These are phyloP conservation scores for Hyaloscypha finlandica DNA, from an alignment of 495 filamentous ascomycete genomes.

Conservation along the genomic window DNA sequence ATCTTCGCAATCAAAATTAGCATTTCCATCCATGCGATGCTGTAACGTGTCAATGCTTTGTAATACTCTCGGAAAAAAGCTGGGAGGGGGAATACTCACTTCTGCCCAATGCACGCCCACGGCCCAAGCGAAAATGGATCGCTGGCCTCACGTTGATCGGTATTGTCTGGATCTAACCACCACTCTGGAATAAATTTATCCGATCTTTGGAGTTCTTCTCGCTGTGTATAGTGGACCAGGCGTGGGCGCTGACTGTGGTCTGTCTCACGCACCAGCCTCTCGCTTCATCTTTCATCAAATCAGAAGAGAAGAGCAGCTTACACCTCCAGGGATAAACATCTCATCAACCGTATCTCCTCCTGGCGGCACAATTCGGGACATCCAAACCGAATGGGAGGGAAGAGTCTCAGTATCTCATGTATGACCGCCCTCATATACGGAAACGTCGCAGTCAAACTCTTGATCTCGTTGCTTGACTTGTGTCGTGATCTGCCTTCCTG, in stretches of 20 bases:
- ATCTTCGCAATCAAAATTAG: constrained; percentile 35
- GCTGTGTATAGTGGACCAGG: constrained; percentile 43
- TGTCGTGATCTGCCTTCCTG: constrained; percentile 55
- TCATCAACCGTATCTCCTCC: constrained; percentile 27
- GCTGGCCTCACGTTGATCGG: constrained; percentile 46
- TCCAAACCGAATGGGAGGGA: constrained; percentile 53
- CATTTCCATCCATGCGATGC: constrained; percentile 38
- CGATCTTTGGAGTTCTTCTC: constrained; percentile 41
- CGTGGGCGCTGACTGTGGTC: constrained; percentile 50
- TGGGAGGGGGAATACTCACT: constrained; percentile 14
- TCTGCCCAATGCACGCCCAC: constrained; percentile 60
- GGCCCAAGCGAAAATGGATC: constrained; percentile 62
- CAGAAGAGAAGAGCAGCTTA: not conserved
- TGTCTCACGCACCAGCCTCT: constrained; percentile 18
- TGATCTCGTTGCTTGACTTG: constrained; percentile 53
- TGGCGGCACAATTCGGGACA: constrained; percentile 43
- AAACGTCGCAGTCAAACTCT: constrained; percentile 40
- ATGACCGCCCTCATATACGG: constrained; percentile 51
- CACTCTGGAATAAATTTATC: constrained; percentile 23
- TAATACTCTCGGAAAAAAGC: too few species aligned
- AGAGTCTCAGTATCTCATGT: constrained; percentile 59
- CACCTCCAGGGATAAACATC: constrained; percentile 15
- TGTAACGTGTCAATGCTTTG: not conserved
- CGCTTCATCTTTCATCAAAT: not conserved
- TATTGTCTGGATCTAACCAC: constrained; percentile 38